phyloP scores from a whole-genome alignment of 768 basidiomycete species.

The Hericium coralloides region DNA sequence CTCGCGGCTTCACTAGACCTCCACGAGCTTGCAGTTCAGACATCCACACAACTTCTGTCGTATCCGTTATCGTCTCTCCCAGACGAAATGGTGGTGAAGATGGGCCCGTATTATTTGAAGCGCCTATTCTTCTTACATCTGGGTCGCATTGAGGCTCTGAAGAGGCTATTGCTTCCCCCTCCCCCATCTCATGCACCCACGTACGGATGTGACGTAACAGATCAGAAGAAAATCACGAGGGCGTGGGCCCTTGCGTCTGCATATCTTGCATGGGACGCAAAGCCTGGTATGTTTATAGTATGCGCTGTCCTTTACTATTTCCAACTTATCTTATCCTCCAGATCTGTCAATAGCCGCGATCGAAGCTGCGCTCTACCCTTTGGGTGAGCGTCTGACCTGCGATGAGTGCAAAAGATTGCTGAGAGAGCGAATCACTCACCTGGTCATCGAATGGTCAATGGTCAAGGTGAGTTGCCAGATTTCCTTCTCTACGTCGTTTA shows the following conservation, averaged over 20 bases:
- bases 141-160: conserved; percentile 74
- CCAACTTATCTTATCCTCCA: conserved; percentile 18
- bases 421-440: conserved; percentile 54
- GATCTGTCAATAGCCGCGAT: conserved; percentile 68
- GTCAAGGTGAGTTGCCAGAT: conserved; percentile 47
- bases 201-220: conserved; percentile 53
- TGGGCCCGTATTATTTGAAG: conserved; percentile 72
- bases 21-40: conserved; percentile 64
- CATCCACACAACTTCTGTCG: conserved; percentile 67
- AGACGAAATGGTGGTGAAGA: conserved; percentile 59
- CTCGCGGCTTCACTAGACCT: conserved; percentile 60
- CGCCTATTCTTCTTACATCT: conserved; percentile 79
- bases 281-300: conserved; percentile 46
- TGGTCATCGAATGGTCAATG: conserved; percentile 69
- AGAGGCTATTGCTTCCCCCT: conserved; percentile 65
- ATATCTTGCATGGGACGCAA: conserved; percentile 77
- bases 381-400: conserved; percentile 62
- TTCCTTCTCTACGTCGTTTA: too few relatives aligned
- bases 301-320: not conserved
- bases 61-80: conserved; percentile 59
- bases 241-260: conserved; percentile 81
- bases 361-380: conserved; percentile 61
- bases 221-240: conserved; percentile 71
- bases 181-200: conserved; percentile 73
- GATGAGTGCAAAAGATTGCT: conserved; percentile 58